Evolutionary conservation across 148 eudicot species (phyloP), one percentile per base, ranked within the genome.

Genomic region (Diospyros kaki): DNA sequence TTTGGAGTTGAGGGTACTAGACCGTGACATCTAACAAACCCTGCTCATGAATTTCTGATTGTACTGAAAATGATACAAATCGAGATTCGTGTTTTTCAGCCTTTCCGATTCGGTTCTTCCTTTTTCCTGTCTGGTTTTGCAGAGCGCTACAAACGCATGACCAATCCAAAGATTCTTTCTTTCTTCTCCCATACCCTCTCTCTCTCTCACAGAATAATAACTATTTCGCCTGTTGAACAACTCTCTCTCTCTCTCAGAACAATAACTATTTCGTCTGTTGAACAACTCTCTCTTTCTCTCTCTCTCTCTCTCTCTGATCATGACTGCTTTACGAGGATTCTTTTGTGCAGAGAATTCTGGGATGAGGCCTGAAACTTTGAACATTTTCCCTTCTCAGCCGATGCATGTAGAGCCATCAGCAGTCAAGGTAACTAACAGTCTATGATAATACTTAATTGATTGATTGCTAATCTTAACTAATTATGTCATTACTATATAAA

Each of bases 361-460:
- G 64, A 89, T 90, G 92, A 92, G 92, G 77, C 97, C 97, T 61
- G 91, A 88, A 64, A 95, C 97, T 72, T 80, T 95, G 67, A 92
- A 95, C 85, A 95, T 95, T 76, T 95, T 92, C 79, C 98, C 98
- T 28, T 95, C 98, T 75, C 94, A 28, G 28, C 28, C 28, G 28
- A 28, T 28, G 28, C 28, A 28, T 28, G 28, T 28, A 28, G 28
- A 28, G 28, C 28, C 28, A 28, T 28, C 28, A 28, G 28, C 28
- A 28, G 28, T 28, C 28, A 28, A 28, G 28, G 28, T 28, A 28
- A 28, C 28, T 28, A 28, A 28, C 28, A 28, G 28, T 28, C 28
- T 28, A 28, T 28, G 28, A 28, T 28, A 28, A 28, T 28, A 28
- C 28, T 28, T 28, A 28, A 28, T 28, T 28, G 28, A 28, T 28